phyloP scores from a whole-genome alignment of 352 stramenopile species.

The Globisporangium abappressorium region DNA sequence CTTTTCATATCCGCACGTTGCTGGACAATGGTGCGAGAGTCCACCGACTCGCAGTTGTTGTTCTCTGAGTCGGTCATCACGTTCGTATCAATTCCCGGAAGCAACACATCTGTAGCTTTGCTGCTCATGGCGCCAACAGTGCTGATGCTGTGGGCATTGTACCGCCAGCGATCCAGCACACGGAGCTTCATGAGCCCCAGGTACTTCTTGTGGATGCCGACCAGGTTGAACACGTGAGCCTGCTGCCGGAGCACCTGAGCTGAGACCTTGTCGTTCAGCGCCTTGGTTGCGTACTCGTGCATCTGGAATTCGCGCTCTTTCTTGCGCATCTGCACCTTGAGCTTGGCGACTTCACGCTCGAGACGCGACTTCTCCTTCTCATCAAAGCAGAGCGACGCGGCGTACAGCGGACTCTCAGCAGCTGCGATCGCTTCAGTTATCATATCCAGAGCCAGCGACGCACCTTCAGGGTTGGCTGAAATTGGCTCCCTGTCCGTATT shows the following conservation, averaged over 20 bases:
- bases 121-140: not conserved
- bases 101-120: not conserved
- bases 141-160: not conserved
- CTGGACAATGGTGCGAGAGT: not conserved
- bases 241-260: constrained; percentile 22
- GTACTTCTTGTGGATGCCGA: constrained; percentile 27
- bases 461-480: not conserved
- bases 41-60: not conserved
- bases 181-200: constrained; percentile 22
- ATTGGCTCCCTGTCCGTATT: not conserved
- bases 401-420: constrained; percentile 14
- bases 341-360: constrained; percentile 35
- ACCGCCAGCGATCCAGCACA: constrained; percentile 37
- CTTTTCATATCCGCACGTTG: not conserved
- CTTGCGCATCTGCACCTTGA: constrained; percentile 33
- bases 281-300: constrained; percentile 15
- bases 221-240: constrained; percentile 33
- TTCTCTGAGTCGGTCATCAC: constrained; percentile 9
- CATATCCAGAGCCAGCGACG: not conserved
- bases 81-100: constrained; percentile 1
- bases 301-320: constrained; percentile 32
- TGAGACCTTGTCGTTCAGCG: constrained; percentile 11
- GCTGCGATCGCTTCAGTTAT: not conserved
- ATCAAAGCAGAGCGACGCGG: constrained; percentile 20
- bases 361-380: constrained; percentile 36